Evolutionary conservation across 345 rosid genomes (phyloP).

Genomic region (Sisymbrium irio): DNA sequence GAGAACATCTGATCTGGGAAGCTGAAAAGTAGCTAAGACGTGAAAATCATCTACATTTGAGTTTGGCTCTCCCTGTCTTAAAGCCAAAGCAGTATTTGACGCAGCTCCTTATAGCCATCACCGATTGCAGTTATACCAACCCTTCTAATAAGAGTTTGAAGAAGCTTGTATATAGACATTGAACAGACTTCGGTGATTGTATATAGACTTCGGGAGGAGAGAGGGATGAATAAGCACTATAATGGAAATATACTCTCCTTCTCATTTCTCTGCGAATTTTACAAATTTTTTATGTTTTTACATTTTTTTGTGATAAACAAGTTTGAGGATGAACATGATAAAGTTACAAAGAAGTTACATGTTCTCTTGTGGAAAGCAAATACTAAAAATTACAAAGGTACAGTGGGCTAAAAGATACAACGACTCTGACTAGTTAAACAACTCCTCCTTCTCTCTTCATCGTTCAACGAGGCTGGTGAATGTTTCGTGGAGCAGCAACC

Average conservation of each 20-base stretch:
- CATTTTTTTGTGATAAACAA: slow-evolving; percentile 30
- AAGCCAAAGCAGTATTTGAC: slow-evolving; percentile 13
- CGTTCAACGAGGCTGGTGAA: slow-evolving; percentile 57
- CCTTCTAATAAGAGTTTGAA: not conserved
- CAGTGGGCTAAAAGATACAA: slow-evolving; percentile 28
- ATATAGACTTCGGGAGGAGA: too few relatives aligned
- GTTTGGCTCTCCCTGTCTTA: not conserved
- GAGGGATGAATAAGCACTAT: too few relatives aligned
- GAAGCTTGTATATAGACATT: not conserved
- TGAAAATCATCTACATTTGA: not conserved
- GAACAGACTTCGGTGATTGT: not conserved
- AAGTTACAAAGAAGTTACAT: slow-evolving; percentile 50
- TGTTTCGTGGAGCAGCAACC: slow-evolving; percentile 48
- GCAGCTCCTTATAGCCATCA: not conserved
- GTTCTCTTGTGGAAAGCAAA: slow-evolving; percentile 35
- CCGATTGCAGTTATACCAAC: not conserved
- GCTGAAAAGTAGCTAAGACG: not conserved
- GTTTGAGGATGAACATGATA: slow-evolving; percentile 42
- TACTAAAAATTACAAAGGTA: slow-evolving; percentile 33
- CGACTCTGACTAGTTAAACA: slow-evolving; percentile 24
- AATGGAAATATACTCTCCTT: not conserved
- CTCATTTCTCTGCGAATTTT: slow-evolving; percentile 34
- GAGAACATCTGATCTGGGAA: not conserved
- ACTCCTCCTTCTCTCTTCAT: not conserved
- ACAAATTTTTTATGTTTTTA: slow-evolving; percentile 38